Percentiles rank a stretch among this genome's conserved stretches.
phyloP scores from a whole-genome alignment of 805 yeast genomes.

The Metschnikowia lunata region DNA sequence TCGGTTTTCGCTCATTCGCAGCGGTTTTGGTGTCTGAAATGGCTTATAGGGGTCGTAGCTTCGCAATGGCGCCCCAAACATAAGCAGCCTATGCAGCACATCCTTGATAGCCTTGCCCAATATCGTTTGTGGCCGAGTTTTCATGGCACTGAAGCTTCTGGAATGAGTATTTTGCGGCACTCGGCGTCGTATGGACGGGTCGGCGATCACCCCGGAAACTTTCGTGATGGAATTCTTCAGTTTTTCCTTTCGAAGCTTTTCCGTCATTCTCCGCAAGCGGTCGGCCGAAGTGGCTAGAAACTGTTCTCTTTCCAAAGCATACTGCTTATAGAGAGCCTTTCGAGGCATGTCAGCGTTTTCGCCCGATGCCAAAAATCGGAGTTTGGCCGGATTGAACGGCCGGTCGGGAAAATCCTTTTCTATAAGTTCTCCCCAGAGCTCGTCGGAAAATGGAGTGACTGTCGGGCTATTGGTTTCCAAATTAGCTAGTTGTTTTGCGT shows the following conservation, averaged over 20 bases:
- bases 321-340: slow-evolving; percentile 36
- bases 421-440: slow-evolving; percentile 43
- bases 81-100: slow-evolving; percentile 30
- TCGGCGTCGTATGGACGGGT: slow-evolving; percentile 16
- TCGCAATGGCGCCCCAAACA: slow-evolving; percentile 21
- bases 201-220: slow-evolving; percentile 12
- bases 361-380: slow-evolving; percentile 2
- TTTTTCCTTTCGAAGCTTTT: slow-evolving; percentile 35
- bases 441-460: slow-evolving; percentile 38
- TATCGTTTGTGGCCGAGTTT: slow-evolving; percentile 21
- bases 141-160: background rate
- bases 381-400: slow-evolving; percentile 22
- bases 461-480: slow-evolving; percentile 44
- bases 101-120: slow-evolving; percentile 34
- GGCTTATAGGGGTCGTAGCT: slow-evolving; percentile 11
- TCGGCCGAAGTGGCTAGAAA: slow-evolving; percentile 43
- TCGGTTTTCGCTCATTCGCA: too few relatives aligned
- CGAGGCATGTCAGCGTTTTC: slow-evolving; percentile 25
- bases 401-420: slow-evolving; percentile 46
- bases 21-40: slow-evolving; percentile 1
- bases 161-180: background rate
- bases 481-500: slow-evolving; percentile 34
- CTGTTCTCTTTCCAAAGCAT: slow-evolving; percentile 37
- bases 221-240: slow-evolving; percentile 37
- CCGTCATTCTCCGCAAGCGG: slow-evolving; percentile 41